Percentiles rank a stretch among this genome's conserved stretches.
These are phyloP conservation scores for Fusarium transvaalense DNA, from an alignment of 2,329 filamentous ascomycete genomes.

Conservation along the genomic window DNA sequence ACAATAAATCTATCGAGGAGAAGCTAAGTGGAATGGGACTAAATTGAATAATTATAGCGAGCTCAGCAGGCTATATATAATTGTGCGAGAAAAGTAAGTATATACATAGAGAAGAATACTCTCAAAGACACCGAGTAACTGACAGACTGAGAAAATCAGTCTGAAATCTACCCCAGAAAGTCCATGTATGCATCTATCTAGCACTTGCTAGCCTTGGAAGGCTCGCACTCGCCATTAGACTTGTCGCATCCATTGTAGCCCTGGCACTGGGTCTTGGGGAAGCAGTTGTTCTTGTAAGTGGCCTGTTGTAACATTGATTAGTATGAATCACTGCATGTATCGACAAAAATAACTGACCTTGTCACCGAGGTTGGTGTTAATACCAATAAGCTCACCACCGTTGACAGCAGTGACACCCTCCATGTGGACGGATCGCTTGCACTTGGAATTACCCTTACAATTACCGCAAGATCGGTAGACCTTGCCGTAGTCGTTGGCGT, in stretches of 20 bases:
- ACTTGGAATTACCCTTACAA: slow-evolving; percentile 48
- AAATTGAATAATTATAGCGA: neutral
- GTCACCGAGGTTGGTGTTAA: slow-evolving; percentile 56
- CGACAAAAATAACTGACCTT: slow-evolving; percentile 15
- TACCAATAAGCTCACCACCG: slow-evolving; percentile 58
- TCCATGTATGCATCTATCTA: slow-evolving; percentile 16
- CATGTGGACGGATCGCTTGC: slow-evolving; percentile 59
- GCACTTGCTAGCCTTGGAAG: slow-evolving; percentile 48
- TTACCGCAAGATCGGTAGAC: slow-evolving; percentile 48
- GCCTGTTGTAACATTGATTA: slow-evolving; percentile 27
- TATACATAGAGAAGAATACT: neutral
- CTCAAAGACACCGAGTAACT: neutral
- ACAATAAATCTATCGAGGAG: no score
- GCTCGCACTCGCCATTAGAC: slow-evolving; percentile 48
- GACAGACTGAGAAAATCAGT: no score
- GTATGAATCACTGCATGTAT: neutral
- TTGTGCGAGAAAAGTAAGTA: neutral
- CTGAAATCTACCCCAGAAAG: neutral
- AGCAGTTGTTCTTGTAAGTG: slow-evolving; percentile 50
- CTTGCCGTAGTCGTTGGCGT: slow-evolving; percentile 62
- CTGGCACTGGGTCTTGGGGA: slow-evolving; percentile 48
- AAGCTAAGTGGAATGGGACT: no score
- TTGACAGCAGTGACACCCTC: slow-evolving; percentile 56
- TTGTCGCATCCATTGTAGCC: slow-evolving; percentile 49
- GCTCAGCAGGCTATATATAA: neutral